phyloP scores from a whole-genome alignment of 352 stramenopile species.

The Peronospora destructor region DNA sequence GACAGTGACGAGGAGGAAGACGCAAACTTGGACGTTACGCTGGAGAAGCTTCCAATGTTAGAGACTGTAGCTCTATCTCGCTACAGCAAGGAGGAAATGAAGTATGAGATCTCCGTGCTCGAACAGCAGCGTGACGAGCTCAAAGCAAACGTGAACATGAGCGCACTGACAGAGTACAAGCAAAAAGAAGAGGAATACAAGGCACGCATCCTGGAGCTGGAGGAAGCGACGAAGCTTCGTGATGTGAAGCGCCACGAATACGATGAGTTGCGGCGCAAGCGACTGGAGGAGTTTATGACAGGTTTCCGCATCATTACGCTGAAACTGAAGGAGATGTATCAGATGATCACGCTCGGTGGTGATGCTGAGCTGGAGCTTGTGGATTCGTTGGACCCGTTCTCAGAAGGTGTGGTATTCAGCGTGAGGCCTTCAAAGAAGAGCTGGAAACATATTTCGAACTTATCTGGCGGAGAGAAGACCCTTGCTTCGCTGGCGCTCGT shows the following conservation, averaged over 20 bases:
- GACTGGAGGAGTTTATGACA: constrained; percentile 98
- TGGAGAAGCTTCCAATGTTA: constrained; percentile 69
- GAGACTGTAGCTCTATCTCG: constrained; percentile 69
- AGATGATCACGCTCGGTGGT: constrained; percentile 96
- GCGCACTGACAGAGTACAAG: constrained; percentile 86
- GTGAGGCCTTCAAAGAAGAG: constrained; percentile 99
- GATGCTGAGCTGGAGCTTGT: constrained; percentile 99
- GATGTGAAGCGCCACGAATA: constrained; percentile 91
- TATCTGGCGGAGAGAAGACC: constrained; percentile 98
- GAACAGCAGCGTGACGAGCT: constrained; percentile 90
- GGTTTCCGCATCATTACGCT: constrained; percentile 98
- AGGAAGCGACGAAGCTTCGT: constrained; percentile 88
- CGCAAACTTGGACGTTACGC: constrained; percentile 29
- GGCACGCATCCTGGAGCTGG: constrained; percentile 89
- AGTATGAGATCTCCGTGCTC: constrained; percentile 90
- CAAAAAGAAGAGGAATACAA: constrained; percentile 95
- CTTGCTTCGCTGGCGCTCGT: constrained; percentile 97
- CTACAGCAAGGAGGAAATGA: constrained; percentile 89
- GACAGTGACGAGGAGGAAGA: constrained; percentile 35
- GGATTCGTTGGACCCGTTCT: constrained; percentile 98
- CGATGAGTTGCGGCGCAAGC: constrained; percentile 94
- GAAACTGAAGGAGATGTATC: constrained; percentile 99
- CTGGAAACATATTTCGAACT: constrained; percentile 99
- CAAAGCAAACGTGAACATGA: constrained; percentile 93
- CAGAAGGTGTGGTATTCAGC: constrained; percentile 98